These are phyloP conservation scores for Annona squamosa DNA, from an alignment of 164 flowering plant species.

Conservation along the genomic window DNA sequence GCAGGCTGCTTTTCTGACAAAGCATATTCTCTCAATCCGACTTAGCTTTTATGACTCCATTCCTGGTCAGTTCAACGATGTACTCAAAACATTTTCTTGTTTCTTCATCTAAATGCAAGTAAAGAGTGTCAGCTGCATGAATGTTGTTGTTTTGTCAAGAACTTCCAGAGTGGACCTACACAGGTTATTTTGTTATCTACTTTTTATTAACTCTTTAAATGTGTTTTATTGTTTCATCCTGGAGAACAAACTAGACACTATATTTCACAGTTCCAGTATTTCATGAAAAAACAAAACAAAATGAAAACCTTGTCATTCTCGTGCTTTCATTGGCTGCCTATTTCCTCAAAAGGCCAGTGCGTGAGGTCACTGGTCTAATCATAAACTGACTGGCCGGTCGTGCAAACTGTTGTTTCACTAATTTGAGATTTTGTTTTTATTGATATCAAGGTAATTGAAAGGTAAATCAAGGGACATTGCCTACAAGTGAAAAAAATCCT, in stretches of 20 bases:
- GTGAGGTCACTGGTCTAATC: too few species aligned
- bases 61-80: neutral
- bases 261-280: neutral
- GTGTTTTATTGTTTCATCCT: neutral
- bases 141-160: too few species aligned
- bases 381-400: too few species aligned
- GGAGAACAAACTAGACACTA: neutral
- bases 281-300: neutral
- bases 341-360: neutral
- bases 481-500: too few species aligned
- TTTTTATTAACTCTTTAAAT: neutral
- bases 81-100: neutral
- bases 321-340: neutral
- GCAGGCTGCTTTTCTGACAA: slow-evolving; percentile 81
- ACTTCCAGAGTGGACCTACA: too few species aligned
- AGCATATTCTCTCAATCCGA: slow-evolving; percentile 52
- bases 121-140: too few species aligned
- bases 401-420: too few species aligned
- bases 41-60: slow-evolving; percentile 27
- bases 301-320: neutral
- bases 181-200: neutral
- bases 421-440: too few species aligned
- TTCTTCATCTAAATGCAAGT: neutral
- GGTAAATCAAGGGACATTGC: too few species aligned
- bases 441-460: too few species aligned